Evolutionary conservation across 495 filamentous ascomycete species (phyloP).

Genomic region (Penicillium coprophilum): DNA sequence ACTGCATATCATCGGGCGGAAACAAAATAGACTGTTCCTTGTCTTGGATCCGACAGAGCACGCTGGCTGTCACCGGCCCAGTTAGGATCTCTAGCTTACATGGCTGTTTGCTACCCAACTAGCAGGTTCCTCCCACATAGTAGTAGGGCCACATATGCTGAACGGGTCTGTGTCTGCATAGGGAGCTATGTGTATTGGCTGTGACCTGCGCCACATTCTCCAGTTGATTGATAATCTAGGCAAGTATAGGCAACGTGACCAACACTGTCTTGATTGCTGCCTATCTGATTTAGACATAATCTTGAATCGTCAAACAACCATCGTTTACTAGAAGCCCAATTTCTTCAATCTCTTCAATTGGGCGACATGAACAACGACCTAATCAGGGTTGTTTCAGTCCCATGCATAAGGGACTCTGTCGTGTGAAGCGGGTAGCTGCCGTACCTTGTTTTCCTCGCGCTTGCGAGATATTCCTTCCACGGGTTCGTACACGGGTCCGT

Average conservation of each 20-base stretch:
- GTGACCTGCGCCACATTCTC: slow-evolving; percentile 39
- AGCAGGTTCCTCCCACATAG: slow-evolving; percentile 56
- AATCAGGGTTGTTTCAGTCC: background rate
- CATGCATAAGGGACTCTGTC: slow-evolving; percentile 1
- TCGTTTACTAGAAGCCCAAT: background rate
- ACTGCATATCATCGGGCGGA: slow-evolving; percentile 69
- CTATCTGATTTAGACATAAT: background rate
- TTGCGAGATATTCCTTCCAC: slow-evolving; percentile 72
- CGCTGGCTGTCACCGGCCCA: slow-evolving; percentile 78
- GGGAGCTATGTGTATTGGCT: slow-evolving; percentile 72
- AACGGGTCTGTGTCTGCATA: slow-evolving; percentile 48
- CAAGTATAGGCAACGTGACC: background rate
- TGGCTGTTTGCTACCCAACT: slow-evolving; percentile 8
- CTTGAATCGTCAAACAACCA: background rate
- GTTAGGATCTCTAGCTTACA: slow-evolving; percentile 8
- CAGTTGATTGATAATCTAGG: background rate
- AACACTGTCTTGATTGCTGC: background rate
- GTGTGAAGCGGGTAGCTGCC: slow-evolving; percentile 29
- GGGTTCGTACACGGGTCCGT: slow-evolving; percentile 61
- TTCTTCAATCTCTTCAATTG: slow-evolving; percentile 41
- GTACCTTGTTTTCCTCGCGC: slow-evolving; percentile 58
- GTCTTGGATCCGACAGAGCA: slow-evolving; percentile 78
- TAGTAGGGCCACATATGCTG: slow-evolving; percentile 88
- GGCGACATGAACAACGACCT: slow-evolving; percentile 72
- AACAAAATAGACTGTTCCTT: slow-evolving; percentile 68